Evolutionary conservation across 805 yeast genomes (phyloP), one percentile per base, ranked within the genome.

Genomic region (Candida dajiaensis): DNA sequence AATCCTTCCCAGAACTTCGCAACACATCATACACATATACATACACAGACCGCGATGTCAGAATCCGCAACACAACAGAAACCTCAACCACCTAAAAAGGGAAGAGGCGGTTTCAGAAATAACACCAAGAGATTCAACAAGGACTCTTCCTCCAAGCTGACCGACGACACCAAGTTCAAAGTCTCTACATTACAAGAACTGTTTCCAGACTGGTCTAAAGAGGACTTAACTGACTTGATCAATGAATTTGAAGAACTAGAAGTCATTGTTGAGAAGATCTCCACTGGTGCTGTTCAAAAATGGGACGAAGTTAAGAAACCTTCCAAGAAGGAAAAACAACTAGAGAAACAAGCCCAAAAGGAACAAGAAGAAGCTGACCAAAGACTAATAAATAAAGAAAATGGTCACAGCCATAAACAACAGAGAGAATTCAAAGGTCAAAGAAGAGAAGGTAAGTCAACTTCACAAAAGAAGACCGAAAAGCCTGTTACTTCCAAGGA

Each of bases 131-230:
- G 70, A 64, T 66, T 65, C 57, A 66, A 62, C 51, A 61, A 51
- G 49, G 42, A 42, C 33, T 25, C 48, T 6, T 20, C 44, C 5
- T 26, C 51, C 13, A 65, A 63, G 50, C 47, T 60, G 42, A 61
- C 55, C 45, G 59, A 67, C 38, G 70, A 64, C 42, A 50, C 60
- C 40, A 64, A 64, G 48, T 57, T 57, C 45, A 71, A 76, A 63
- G 71, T 78, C 49, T 67, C 67, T 45, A 78, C 85, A 33, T 77
- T 92, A 56, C 66, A 74, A 43, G 98, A 92, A 68, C 74, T 94
- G 72, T 90, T 94, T 71, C 96, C 97, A 39, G 96, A 87, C 63
- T 94, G 99, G 99, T 77, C 86, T 41, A 73, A 76, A 45, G 95
- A 86, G 25, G 99, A 94, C 63, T 79, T 94, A 62, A 69, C 73